These are phyloP conservation scores for Posidonia oceanica DNA, from an alignment of 116 monocot species.

Conservation along the genomic window DNA sequence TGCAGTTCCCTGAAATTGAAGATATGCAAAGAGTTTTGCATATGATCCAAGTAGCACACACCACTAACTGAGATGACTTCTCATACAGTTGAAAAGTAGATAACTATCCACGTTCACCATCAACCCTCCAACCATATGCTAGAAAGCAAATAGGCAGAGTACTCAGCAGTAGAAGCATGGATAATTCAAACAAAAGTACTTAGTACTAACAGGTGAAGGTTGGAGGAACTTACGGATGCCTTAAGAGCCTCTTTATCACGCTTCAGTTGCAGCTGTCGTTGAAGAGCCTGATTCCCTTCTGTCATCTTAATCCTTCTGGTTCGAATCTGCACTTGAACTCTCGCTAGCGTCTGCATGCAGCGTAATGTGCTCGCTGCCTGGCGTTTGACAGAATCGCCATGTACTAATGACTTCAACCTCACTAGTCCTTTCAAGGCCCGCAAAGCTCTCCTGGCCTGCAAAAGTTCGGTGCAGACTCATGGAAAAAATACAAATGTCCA, in stretches of 20 bases:
- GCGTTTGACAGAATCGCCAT: conserved; percentile 57
- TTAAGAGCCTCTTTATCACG: conserved; percentile 53
- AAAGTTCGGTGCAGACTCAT: neutral
- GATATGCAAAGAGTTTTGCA: too few species aligned
- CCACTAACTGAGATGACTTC: too few species aligned
- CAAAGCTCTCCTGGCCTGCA: conserved; percentile 74
- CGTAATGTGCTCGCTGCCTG: conserved; percentile 64
- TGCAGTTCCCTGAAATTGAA: too few species aligned
- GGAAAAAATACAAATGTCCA: too few species aligned
- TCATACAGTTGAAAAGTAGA: too few species aligned
- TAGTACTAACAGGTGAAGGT: neutral
- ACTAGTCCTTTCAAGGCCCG: conserved; percentile 68
- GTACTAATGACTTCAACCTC: conserved; percentile 59
- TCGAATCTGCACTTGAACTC: conserved; percentile 72
- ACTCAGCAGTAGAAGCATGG: too few species aligned
- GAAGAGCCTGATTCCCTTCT: conserved; percentile 84
- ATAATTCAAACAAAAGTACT: too few species aligned
- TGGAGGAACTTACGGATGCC: conserved; percentile 20
- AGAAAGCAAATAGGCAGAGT: too few species aligned
- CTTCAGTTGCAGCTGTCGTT: conserved; percentile 64
- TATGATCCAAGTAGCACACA: too few species aligned
- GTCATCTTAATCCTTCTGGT: conserved; percentile 71
- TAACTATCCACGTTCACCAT: too few species aligned
- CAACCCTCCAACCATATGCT: too few species aligned
- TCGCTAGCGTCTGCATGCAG: conserved; percentile 74